A percentile compares a stretch with the other conserved stretches of the same genome.
Conservation (phyloP, 83 land plant species). For the Thuja plicata region DNA sequence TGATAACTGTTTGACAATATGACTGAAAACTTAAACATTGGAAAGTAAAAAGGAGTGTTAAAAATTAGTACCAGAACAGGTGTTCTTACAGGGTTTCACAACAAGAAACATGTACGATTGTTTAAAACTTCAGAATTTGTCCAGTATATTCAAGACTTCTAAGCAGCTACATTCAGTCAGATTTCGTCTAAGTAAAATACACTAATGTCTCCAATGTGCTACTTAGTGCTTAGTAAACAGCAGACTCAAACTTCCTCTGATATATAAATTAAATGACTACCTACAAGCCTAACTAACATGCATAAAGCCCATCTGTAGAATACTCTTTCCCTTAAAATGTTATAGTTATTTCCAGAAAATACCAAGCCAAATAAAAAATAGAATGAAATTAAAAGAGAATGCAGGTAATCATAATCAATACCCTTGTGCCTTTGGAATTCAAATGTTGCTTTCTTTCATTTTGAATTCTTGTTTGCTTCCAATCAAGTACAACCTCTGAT, state of each 20-base stretch:
- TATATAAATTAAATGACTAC: neutral
- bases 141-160: neutral
- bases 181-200: neutral
- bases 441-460: neutral
- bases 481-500: slow-evolving; percentile 2
- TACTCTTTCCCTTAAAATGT: neutral
- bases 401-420: slow-evolving; percentile 2
- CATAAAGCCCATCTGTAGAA: neutral
- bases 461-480: neutral
- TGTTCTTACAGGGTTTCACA: neutral
- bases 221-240: neutral
- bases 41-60: too few relatives aligned
- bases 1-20: too few relatives aligned
- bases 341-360: neutral
- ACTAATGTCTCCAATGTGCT: neutral
- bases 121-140: neutral
- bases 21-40: too few relatives aligned
- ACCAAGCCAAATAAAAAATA: neutral
- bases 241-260: neutral
- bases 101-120: neutral
- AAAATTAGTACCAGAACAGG: too few relatives aligned
- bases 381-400: neutral
- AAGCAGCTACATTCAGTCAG: neutral
- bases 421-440: neutral
- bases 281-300: neutral